Evolutionary conservation across 495 filamentous ascomycete genomes (phyloP), one percentile per base, ranked within the genome.

Genomic region (Hypoxylon cercidicola): DNA sequence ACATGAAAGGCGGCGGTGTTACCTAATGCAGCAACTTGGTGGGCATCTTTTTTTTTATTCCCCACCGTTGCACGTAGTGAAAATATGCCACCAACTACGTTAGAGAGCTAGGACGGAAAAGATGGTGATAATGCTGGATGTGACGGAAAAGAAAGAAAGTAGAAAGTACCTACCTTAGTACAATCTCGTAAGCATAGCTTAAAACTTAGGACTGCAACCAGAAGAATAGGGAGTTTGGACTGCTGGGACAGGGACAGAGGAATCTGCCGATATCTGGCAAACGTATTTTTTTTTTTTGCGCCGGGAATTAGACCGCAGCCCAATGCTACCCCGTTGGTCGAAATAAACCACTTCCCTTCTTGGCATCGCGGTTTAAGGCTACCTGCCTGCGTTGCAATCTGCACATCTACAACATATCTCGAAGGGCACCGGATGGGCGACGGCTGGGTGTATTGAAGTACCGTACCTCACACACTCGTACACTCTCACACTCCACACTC

Each of bases 231-330:
- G 25, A 28, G 3, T 3, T 28, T 28, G 25, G 25, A 28, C 7
- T 28, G 25, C 25, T 28, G 7, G 25, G 25, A 28, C 25, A 3
- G 25, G 25, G 25, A 28, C 25, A 28, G 23, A 15, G 44, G 59
- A 68, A 63, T 68, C 65, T 68, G 65, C 65, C 65, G 65, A 59
- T 3, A 28, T 28, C n/a, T 49, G 37, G 40, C 54, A 28, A 57
- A 46, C 53, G 18, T 54, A 53, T 61, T 66, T 52, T 63, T 41
- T 62, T 51, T 37, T 62, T 49, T 58, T 60, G 58, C 50, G 62
- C 61, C 60, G 60, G 68, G 59, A 72, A 66, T 66, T 62, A 70
- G 53, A 60, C 65, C 59, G 65, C 65, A 60, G 65, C 65, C 55
- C 65, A 51, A 63, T 68, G 51, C 28, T 50, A 68, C 56, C 44